Base-by-base conservation (phyloP, 2,329 filamentous ascomycete species). In the Arthrobotrys iridis region DNA sequence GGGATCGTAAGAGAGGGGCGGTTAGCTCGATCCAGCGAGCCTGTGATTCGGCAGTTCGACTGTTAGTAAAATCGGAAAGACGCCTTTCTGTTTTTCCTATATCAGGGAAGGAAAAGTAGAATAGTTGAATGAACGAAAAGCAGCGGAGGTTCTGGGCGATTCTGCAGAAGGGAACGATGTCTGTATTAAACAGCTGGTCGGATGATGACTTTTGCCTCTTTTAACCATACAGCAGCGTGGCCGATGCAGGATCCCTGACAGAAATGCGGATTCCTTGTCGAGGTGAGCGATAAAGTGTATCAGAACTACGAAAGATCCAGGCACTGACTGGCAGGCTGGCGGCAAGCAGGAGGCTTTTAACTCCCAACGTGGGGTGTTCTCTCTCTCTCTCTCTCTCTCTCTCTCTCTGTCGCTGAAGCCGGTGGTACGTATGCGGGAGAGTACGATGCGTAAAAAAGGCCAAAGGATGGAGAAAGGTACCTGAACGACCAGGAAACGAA, bases 1-100 rank as follows among this genome's bases (percentile, higher is more conserved):
- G 67, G 50, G 45, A 28, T 57, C 50, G 52, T 59, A 67, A 62
- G 46, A 55, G 65, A 63, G 33, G 37, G 35, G 57, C 37, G 35
- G 57, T 48, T 40, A 75, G 71, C 71, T 75, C 71, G 71, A 62
- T 35, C 71, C 71, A 68, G 71, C 71, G 71, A 75, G 71, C 41
- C 71, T 75, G 63, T 50, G 62, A 40, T 45, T 43, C 59, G 48
- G 37, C 37, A 43, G 30, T 43, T 72, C 40, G 7, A 26, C n/a
- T 37, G 43, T 40, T 26, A 59, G 63, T 67, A 28, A 59, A 37
- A 55, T 40, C 30, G 18, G 33, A 60, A 59, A 59, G 65, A 45
- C 52, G 24, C 18, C 26, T 46, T 37, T 28, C 43, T 62, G 18
- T 33, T 28, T 41, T 24, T 30, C 2, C 40, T 37, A 35, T 46